A percentile compares a stretch with the other conserved stretches of the same genome.
These are phyloP conservation scores for Nicotiana benthamiana DNA, from an alignment of 257 asterid species.

Conservation along the genomic window DNA sequence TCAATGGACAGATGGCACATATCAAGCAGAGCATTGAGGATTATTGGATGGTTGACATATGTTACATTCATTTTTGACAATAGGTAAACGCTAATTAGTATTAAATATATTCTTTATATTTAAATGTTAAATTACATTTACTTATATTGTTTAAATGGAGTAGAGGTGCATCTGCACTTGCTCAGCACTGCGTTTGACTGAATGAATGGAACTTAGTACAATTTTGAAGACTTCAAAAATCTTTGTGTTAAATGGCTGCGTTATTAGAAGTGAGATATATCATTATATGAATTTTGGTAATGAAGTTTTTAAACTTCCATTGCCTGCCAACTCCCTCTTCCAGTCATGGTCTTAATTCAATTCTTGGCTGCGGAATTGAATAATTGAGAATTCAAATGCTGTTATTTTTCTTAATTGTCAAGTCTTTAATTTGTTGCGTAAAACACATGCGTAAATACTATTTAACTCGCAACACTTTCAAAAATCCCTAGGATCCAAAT, in stretches of 20 bases:
- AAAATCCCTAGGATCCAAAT: neutral
- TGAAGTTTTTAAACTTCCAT: neutral
- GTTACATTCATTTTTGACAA: neutral
- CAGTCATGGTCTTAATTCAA: neutral
- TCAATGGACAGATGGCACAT: too few species aligned
- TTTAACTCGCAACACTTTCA: neutral
- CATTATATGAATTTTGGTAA: neutral
- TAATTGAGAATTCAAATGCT: neutral
- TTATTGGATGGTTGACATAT: too few species aligned
- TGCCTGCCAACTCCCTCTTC: neutral
- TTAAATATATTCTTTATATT: neutral
- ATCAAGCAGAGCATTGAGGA: too few species aligned
- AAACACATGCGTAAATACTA: neutral
- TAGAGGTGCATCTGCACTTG: neutral
- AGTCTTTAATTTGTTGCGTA: too few species aligned
- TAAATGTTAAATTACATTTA: neutral
- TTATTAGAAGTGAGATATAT: neutral
- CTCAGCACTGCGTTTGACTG: neutral
- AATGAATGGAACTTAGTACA: neutral
- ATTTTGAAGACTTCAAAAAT: neutral
- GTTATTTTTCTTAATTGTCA: too few species aligned
- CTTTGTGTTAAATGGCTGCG: neutral
- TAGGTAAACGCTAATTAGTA: neutral
- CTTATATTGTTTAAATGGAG: neutral
- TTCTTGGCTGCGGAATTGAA: slow-evolving; percentile 1